Percentiles rank a stretch among this genome's conserved stretches.
Evolutionary conservation across 148 eudicot species (phyloP).

Genomic region (Vaccinium myrtillus): DNA sequence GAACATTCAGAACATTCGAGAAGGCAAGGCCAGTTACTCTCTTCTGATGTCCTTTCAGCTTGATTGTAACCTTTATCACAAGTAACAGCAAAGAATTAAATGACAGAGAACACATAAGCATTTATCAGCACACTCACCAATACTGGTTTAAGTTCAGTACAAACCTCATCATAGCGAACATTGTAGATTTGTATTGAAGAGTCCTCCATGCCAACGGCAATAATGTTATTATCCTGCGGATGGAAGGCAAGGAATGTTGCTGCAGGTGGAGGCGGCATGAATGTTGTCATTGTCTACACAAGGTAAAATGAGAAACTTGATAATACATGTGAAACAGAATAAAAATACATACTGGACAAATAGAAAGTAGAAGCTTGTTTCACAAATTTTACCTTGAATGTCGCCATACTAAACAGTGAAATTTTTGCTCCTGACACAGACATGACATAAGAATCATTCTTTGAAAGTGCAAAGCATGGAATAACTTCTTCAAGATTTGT

Average conservation of each 20-base stretch:
- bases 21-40: conserved; percentile 72
- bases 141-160: conserved; percentile 9
- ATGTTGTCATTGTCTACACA: conserved; percentile 80
- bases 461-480: conserved; percentile 89
- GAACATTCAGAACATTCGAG: conserved; percentile 47
- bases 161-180: conserved; percentile 80
- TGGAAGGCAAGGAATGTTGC: conserved; percentile 90
- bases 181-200: conserved; percentile 83
- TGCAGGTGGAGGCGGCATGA: conserved; percentile 92
- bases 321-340: not conserved
- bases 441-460: conserved; percentile 87
- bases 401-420: conserved; percentile 77
- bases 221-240: conserved; percentile 90
- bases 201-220: conserved; percentile 95
- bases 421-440: conserved; percentile 87
- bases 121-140: not conserved
- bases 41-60: conserved; percentile 63
- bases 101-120: not conserved
- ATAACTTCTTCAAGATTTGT: conserved; percentile 60
- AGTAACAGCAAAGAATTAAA: conserved; percentile 6
- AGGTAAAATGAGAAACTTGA: not conserved
- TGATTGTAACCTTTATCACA: conserved; percentile 39
- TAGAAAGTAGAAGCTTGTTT: not conserved
- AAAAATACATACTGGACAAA: not conserved
- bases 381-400: conserved; percentile 57